Conservation (phyloP, 2,329 filamentous ascomycete genomes). For the Pestalotiopsis sp. region DNA sequence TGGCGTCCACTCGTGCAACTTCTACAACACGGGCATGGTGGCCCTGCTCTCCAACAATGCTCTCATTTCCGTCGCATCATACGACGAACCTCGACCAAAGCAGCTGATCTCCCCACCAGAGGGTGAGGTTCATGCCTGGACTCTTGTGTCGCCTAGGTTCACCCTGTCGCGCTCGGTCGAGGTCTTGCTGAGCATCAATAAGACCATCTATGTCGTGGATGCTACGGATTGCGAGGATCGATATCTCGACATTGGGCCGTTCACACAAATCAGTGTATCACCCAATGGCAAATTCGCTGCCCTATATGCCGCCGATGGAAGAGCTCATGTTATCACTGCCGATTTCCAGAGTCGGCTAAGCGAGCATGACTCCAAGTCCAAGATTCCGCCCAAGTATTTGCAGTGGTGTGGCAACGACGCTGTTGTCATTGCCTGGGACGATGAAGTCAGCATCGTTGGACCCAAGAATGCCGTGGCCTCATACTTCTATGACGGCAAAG, state of each 20-base stretch:
- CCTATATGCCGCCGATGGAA: constrained; percentile 82
- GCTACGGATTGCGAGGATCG: constrained; percentile 88
- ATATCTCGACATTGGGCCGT: constrained; percentile 87
- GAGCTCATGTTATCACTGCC: constrained; percentile 88
- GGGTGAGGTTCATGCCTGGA: constrained; percentile 83
- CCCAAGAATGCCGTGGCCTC: constrained; percentile 73
- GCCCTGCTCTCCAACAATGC: constrained; percentile 87
- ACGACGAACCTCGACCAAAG: constrained; percentile 87
- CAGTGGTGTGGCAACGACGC: constrained; percentile 98
- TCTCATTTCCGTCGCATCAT: constrained; percentile 82
- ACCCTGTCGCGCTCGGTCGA: constrained; percentile 93
- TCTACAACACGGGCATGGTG: constrained; percentile 91
- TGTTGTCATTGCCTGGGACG: constrained; percentile 92
- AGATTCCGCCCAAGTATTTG: constrained; percentile 81
- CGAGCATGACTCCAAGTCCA: constrained; percentile 86
- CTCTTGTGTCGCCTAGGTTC: constrained; percentile 81
- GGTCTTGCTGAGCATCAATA: constrained; percentile 79
- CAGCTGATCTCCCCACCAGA: constrained; percentile 74
- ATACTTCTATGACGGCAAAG: constrained; percentile 87
- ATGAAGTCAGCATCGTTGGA: constrained; percentile 92
- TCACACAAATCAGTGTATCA: constrained; percentile 86
- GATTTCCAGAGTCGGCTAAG: constrained; percentile 92
- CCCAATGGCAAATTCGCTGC: constrained; percentile 88
- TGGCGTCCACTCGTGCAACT: constrained; percentile 85
- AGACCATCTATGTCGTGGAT: constrained; percentile 85